These are phyloP conservation scores for Cerioporus squamosus DNA, from an alignment of 1,284 basidiomycete genomes.

Conservation along the genomic window DNA sequence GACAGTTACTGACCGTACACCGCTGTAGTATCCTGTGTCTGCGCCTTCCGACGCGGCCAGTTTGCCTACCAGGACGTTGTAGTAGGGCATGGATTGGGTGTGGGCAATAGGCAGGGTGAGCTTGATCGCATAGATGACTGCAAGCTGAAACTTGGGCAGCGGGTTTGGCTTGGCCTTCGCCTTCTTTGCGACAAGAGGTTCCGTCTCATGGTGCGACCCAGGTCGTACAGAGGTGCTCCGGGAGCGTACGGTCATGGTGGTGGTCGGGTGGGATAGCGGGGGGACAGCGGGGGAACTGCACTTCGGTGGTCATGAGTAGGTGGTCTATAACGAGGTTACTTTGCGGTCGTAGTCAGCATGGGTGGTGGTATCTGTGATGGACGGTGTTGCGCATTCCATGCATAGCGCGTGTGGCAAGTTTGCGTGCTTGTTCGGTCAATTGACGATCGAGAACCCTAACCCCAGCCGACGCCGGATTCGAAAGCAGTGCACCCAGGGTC, in stretches of 20 bases:
- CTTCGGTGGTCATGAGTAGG: slow-evolving; percentile 1
- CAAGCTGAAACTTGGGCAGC: slow-evolving; percentile 35
- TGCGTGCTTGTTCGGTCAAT: slow-evolving; percentile 19
- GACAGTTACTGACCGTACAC: slow-evolving; percentile 29
- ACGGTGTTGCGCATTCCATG: background rate
- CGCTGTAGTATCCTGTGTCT: slow-evolving; percentile 39
- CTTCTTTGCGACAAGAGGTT: slow-evolving; percentile 1
- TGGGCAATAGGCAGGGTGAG: slow-evolving; percentile 33
- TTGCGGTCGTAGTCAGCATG: slow-evolving; percentile 5
- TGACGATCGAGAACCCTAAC: slow-evolving; percentile 14
- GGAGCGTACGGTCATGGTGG: slow-evolving; percentile 1
- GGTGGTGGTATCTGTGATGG: background rate
- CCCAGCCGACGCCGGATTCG: background rate
- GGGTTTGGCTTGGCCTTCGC: slow-evolving; percentile 21
- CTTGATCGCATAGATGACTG: slow-evolving; percentile 36
- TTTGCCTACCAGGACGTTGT: slow-evolving; percentile 40
- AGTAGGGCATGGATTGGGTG: slow-evolving; percentile 39
- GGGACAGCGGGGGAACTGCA: slow-evolving; percentile 3
- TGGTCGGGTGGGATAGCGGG: background rate
- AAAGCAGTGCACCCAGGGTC: slow-evolving; percentile 18
- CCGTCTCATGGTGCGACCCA: background rate
- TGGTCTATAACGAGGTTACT: no score
- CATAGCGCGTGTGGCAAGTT: slow-evolving; percentile 3
- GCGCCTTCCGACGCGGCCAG: slow-evolving; percentile 35
- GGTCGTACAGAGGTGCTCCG: background rate